Percentiles rank a stretch among this genome's conserved stretches.
Evolutionary conservation across 2,329 filamentous ascomycete species (phyloP).

Genomic region (Ophiosphaerella korrae): DNA sequence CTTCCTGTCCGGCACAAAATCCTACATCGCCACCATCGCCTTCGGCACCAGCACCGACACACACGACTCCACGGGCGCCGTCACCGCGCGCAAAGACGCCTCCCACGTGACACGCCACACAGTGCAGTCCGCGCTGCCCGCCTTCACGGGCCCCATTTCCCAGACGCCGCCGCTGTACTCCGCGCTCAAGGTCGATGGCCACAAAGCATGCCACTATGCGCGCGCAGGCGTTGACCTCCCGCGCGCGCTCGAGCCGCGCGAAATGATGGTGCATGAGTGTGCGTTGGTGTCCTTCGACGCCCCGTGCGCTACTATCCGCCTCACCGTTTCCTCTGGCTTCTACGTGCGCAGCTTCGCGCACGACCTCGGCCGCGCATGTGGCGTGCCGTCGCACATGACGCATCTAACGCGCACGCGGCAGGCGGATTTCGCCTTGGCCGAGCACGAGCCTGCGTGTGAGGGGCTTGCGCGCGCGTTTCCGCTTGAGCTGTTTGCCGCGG

Average conservation of each 20-base stretch:
- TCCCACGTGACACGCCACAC: slow-evolving; percentile 25
- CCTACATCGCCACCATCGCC: slow-evolving; percentile 33
- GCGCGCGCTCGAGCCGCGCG: slow-evolving; percentile 28
- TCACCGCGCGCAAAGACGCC: slow-evolving; percentile 14
- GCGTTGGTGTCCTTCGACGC: slow-evolving; percentile 7
- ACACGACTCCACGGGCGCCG: slow-evolving; percentile 31
- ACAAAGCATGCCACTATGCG: slow-evolving; percentile 38
- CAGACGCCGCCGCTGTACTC: slow-evolving; percentile 38
- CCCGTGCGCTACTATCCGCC: slow-evolving; percentile 15
- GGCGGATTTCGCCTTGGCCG: slow-evolving; percentile 20
- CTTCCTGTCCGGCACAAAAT: slow-evolving; percentile 35
- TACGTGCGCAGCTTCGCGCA: slow-evolving; percentile 42
- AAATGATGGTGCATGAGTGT: slow-evolving; percentile 35
- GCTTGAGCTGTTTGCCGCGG: slow-evolving; percentile 27
- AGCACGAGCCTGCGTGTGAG: slow-evolving; percentile 3
- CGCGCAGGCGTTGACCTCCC: slow-evolving; percentile 31
- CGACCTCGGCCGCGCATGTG: slow-evolving; percentile 35
- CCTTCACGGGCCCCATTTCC: slow-evolving; percentile 28
- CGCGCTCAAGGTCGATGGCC: slow-evolving; percentile 36
- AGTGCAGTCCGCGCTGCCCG: slow-evolving; percentile 21
- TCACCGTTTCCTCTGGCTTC: slow-evolving; percentile 38
- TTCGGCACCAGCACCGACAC: slow-evolving; percentile 40
- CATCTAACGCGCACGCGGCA: slow-evolving; percentile 31
- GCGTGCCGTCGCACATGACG: slow-evolving; percentile 30
- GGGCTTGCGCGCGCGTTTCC: slow-evolving; percentile 20